A percentile compares a stretch with the other conserved stretches of the same genome.
Evolutionary conservation across 2,329 filamentous ascomycete genomes (phyloP).

Genomic region (Fusarium sp.): DNA sequence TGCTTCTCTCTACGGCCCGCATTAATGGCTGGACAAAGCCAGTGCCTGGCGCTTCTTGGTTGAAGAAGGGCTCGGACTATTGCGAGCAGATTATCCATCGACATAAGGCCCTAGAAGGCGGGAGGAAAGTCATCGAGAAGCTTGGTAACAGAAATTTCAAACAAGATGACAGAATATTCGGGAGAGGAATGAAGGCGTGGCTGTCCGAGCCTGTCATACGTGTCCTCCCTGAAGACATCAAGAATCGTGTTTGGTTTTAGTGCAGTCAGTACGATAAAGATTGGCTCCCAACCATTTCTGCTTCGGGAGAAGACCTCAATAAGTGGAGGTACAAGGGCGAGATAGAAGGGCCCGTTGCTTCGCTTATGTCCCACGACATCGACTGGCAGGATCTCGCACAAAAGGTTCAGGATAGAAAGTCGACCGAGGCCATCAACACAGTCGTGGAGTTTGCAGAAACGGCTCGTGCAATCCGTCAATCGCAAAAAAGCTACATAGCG

Average conservation of each 20-base stretch:
- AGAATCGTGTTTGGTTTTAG: slow-evolving; percentile 22
- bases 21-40: slow-evolving; percentile 5
- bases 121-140: not conserved
- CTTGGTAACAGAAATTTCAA: slow-evolving; percentile 17
- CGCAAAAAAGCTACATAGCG: not conserved
- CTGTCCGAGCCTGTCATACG: slow-evolving; percentile 1
- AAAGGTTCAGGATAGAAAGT: not conserved
- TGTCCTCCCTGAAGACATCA: slow-evolving; percentile 14
- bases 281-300: slow-evolving; percentile 2
- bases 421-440: slow-evolving; percentile 6
- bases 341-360: not conserved
- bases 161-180: slow-evolving; percentile 1
- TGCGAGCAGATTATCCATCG: slow-evolving; percentile 1
- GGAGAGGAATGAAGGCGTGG: slow-evolving; percentile 11
- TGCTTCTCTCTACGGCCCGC: slow-evolving; percentile 4
- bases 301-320: not conserved
- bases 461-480: not conserved
- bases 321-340: slow-evolving; percentile 2
- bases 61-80: slow-evolving; percentile 3
- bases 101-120: not conserved
- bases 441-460: not conserved
- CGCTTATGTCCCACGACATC: not conserved
- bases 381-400: slow-evolving; percentile 5
- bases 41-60: not conserved
- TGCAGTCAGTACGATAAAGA: slow-evolving; percentile 10